A percentile compares a stretch with the other conserved stretches of the same genome.
These are phyloP conservation scores for Bolboschoenoplectus hybrid DNA, from an alignment of 202 grass and related monocot genomes.

Conservation along the genomic window DNA sequence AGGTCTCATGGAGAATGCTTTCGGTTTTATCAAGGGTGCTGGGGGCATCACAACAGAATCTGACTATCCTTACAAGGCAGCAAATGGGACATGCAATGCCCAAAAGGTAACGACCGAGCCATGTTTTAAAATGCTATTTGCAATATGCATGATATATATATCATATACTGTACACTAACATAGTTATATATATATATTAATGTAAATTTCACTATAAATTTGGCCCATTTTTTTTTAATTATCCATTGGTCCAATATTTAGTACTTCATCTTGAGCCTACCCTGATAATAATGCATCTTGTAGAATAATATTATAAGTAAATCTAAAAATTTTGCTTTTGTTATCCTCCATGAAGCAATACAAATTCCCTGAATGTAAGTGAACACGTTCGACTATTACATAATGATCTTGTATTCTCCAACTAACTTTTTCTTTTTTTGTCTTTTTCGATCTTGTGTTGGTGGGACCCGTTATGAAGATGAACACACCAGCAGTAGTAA, in stretches of 20 bases:
- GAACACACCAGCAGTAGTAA: constrained; percentile 39
- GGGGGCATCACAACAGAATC: constrained; percentile 63
- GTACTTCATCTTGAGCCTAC: not conserved
- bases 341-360: not conserved
- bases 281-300: not conserved
- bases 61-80: constrained; percentile 62
- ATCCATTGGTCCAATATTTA: no score
- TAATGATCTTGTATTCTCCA: not conserved
- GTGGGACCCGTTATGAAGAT: constrained; percentile 20
- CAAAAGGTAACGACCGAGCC: constrained; percentile 20
- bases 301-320: not conserved
- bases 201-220: not conserved
- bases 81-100: constrained; percentile 59
- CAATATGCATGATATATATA: not conserved
- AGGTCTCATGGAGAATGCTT: constrained; percentile 72
- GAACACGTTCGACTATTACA: not conserved
- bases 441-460: not conserved
- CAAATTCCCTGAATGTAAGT: not conserved
- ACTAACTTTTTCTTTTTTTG: not conserved
- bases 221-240: not conserved
- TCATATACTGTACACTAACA: not conserved
- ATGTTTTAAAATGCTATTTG: not conserved
- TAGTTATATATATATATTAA: not conserved
- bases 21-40: constrained; percentile 60
- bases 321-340: not conserved